A percentile compares a stretch with the other conserved stretches of the same genome.
Evolutionary conservation across 2,329 filamentous ascomycete species (phyloP).

Genomic region (Purpureocillium lavendulum): DNA sequence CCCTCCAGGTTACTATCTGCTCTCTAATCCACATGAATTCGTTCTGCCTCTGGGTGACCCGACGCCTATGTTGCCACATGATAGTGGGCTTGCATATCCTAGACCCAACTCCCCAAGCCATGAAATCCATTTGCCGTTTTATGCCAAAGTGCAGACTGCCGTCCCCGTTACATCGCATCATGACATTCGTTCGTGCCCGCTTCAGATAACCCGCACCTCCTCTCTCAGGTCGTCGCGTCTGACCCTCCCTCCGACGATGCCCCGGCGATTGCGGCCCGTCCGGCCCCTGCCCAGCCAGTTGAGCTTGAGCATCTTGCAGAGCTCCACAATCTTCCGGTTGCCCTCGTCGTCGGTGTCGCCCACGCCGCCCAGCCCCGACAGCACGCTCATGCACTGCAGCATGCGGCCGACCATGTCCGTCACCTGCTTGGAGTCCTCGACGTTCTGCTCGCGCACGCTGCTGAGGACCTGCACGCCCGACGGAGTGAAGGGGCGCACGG

Average conservation of each 20-base stretch:
- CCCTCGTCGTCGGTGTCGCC: slow-evolving; percentile 57
- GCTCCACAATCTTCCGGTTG: slow-evolving; percentile 70
- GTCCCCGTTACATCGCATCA: not conserved
- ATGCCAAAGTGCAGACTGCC: not conserved
- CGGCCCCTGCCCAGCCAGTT: slow-evolving; percentile 92
- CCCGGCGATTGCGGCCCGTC: slow-evolving; percentile 80
- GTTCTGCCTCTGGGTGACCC: not conserved
- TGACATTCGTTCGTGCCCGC: not conserved
- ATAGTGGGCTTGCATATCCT: too few species aligned
- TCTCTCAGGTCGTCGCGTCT: slow-evolving; percentile 34
- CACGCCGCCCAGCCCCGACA: slow-evolving; percentile 61
- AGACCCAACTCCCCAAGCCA: not conserved
- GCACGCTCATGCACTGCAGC: slow-evolving; percentile 90
- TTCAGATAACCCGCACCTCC: slow-evolving; percentile 30
- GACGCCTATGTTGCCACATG: too few species aligned
- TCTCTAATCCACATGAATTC: not conserved
- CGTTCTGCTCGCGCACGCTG: slow-evolving; percentile 47
- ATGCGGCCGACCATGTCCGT: slow-evolving; percentile 93
- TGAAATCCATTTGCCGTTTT: not conserved
- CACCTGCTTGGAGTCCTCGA: slow-evolving; percentile 66
- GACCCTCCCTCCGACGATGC: slow-evolving; percentile 69
- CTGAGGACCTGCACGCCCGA: slow-evolving; percentile 27
- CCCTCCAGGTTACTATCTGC: too few species aligned
- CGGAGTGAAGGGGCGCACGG: slow-evolving; percentile 43
- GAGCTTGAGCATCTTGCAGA: slow-evolving; percentile 83